A percentile compares a stretch with the other conserved stretches of the same genome.
These are phyloP conservation scores for Gamarada debralockiae DNA, from an alignment of 495 filamentous ascomycete species.

Conservation along the genomic window DNA sequence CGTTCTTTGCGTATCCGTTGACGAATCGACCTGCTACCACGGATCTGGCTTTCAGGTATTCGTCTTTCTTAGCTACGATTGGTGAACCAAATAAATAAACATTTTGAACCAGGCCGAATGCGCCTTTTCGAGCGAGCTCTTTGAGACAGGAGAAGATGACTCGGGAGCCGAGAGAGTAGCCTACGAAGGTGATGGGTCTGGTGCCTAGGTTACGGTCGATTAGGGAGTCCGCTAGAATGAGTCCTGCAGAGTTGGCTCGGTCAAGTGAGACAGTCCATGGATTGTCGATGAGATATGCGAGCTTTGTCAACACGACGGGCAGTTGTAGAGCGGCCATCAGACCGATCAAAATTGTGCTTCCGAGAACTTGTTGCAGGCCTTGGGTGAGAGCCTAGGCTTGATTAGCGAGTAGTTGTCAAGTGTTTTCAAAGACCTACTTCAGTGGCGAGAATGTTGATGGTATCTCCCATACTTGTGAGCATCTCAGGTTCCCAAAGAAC, in stretches of 20 bases:
- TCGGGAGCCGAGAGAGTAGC: conserved; percentile 88
- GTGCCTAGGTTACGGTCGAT: conserved; percentile 89
- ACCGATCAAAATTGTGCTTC: conserved; percentile 79
- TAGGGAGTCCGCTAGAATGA: conserved; percentile 94
- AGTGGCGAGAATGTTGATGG: conserved; percentile 96
- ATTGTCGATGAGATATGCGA: conserved; percentile 96
- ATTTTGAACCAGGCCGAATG: conserved; percentile 89
- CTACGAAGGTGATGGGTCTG: conserved; percentile 90
- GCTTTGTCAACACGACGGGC: conserved; percentile 88
- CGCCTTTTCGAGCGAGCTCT: conserved; percentile 83
- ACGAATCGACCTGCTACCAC: conserved; percentile 89
- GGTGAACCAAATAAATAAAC: conserved; percentile 94
- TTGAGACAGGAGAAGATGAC: conserved; percentile 91
- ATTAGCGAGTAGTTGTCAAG: conserved; percentile 26
- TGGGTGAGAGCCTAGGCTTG: conserved; percentile 69
- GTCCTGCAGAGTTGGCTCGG: conserved; percentile 78
- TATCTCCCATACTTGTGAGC: conserved; percentile 94
- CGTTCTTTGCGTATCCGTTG: conserved; percentile 89
- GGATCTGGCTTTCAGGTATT: conserved; percentile 74
- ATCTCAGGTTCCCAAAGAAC: conserved; percentile 98
- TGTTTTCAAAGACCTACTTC: conserved; percentile 59
- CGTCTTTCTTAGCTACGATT: conserved; percentile 86
- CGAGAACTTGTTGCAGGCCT: conserved; percentile 92
- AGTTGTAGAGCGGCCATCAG: conserved; percentile 94
- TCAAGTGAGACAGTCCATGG: conserved; percentile 94